Evolutionary conservation across 805 yeast species (phyloP), one percentile per base, ranked within the genome.

Genomic region (Limtongia smithiae): DNA sequence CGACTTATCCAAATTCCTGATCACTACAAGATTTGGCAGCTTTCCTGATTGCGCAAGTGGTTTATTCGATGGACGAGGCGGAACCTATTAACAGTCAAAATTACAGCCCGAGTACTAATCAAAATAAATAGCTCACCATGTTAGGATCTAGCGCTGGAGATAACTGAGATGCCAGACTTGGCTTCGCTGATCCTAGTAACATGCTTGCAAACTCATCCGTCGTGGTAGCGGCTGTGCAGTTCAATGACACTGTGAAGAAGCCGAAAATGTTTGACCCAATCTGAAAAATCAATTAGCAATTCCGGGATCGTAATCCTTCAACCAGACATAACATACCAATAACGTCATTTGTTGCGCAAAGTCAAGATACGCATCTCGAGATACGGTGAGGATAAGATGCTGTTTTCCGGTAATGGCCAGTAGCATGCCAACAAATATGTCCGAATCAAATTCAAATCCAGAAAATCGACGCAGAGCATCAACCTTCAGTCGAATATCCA

Each of bases 261-360:
- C 58, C 58, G 33, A 54, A 54, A 5, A 54, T 40, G 22, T 49
- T 49, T 20, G 55, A 44, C 3, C 47, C 56, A 28, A 54, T 51
- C 58, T 54, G 27, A 9, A 9, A 5, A 6, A 12, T 22, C 21
- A n/a, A 15, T n/a, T n/a, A n/a, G n/a, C n/a, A n/a, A n/a, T n/a
- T n/a, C n/a, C n/a, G n/a, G n/a, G n/a, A 27, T 22, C 34, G 5
- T 24, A 6, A 15, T 17, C 0, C 18, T 2, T 12, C 4, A 22
- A n/a, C 7, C 4, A 11, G 11, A 22, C 15, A 25, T 3, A 8
- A 27, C 54, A 11, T 33, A 54, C 58, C 46, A 45, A 34, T 33
- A 37, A 46, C 11, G 46, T 43, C 58, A 54, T 54, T 18, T 39
- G n/a, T 36, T 54, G 49, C 2, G 43, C 21, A 25, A 33, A 50